A percentile compares a stretch with the other conserved stretches of the same genome.
These are phyloP conservation scores for Magnolia sinica DNA, from an alignment of 164 flowering plant genomes.

Conservation along the genomic window DNA sequence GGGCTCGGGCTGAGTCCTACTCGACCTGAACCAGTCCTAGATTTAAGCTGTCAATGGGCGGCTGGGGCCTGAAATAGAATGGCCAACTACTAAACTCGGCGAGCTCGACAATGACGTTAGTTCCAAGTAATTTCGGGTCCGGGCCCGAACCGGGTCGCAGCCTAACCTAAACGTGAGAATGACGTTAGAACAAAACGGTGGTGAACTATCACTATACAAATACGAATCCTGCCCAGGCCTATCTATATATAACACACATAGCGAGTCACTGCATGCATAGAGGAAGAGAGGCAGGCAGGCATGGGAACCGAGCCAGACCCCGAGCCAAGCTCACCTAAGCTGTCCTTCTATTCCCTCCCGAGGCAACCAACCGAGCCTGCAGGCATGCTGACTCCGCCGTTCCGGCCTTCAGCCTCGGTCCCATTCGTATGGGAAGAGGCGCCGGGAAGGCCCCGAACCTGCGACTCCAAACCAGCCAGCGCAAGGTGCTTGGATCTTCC, in stretches of 20 bases:
- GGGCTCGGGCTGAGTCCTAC: no score
- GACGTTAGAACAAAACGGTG: no score
- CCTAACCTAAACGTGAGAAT: no score
- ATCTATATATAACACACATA: not conserved
- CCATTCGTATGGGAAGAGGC: slow-evolving; percentile 86
- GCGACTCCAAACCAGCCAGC: not conserved
- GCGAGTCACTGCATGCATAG: not conserved
- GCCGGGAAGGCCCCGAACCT: slow-evolving; percentile 62
- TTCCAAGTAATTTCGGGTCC: no score
- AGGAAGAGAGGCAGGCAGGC: not conserved
- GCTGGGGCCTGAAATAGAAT: no score
- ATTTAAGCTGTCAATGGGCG: no score
- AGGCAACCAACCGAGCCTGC: slow-evolving; percentile 35
- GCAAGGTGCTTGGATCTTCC: slow-evolving; percentile 57
- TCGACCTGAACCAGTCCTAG: no score
- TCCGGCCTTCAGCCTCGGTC: slow-evolving; percentile 39
- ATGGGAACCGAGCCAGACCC: slow-evolving; percentile 24
- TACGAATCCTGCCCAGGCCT: not conserved
- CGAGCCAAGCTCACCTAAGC: slow-evolving; percentile 41
- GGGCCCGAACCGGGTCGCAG: no score
- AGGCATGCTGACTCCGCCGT: slow-evolving; percentile 58
- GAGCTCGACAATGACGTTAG: no score
- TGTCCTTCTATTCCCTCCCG: slow-evolving; percentile 37
- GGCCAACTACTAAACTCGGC: no score
- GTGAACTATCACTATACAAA: no score